A percentile compares a stretch with the other conserved stretches of the same genome.
Conservation (phyloP, 169 alveolate species). For the Nephromyces sp. region DNA sequence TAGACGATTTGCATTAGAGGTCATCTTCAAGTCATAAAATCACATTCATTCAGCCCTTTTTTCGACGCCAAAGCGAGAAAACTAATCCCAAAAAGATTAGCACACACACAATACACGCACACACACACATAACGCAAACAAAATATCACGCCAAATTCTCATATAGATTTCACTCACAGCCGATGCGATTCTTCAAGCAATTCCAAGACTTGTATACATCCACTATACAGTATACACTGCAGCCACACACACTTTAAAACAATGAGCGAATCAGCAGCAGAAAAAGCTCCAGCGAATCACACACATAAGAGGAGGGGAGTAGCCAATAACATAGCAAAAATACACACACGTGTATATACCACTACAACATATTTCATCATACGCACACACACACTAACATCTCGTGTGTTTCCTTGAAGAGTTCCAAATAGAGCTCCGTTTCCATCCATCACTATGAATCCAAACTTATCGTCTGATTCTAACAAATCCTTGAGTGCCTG, state of each 20-base stretch:
- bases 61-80: too few species aligned
- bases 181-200: too few species aligned
- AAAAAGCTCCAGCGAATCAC: neutral
- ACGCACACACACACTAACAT: neutral
- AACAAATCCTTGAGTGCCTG: slow-evolving; percentile 60
- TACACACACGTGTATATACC: neutral
- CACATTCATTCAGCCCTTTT: too few species aligned
- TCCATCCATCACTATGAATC: slow-evolving; percentile 95
- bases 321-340: neutral
- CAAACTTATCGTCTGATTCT: slow-evolving; percentile 91
- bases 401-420: slow-evolving; percentile 77
- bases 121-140: too few species aligned
- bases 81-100: too few species aligned
- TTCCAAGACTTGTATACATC: too few species aligned
- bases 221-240: too few species aligned
- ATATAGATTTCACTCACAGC: too few species aligned
- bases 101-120: too few species aligned
- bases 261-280: neutral
- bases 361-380: neutral
- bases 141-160: too few species aligned
- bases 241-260: slow-evolving; percentile 12
- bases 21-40: too few species aligned
- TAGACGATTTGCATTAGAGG: too few species aligned
- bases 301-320: neutral
- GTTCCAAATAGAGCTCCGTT: slow-evolving; percentile 93